phyloP scores from a whole-genome alignment of 345 rosid genomes.

The Heritiera littoralis region DNA sequence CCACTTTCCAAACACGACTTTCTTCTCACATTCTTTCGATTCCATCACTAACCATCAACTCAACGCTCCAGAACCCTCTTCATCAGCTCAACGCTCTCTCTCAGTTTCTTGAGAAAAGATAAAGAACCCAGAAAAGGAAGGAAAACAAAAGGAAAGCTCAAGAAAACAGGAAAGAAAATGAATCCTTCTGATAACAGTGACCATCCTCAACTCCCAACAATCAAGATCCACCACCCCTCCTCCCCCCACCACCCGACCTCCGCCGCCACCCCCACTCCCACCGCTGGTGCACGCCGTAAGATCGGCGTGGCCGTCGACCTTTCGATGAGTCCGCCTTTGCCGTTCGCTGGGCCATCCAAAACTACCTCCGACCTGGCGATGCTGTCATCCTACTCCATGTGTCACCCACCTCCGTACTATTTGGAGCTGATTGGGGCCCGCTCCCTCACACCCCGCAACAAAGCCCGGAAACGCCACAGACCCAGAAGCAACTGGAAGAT shows the following conservation, averaged over 20 bases:
- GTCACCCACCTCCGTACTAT: constrained; percentile 89
- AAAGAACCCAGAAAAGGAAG: no score
- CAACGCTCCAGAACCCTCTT: not conserved
- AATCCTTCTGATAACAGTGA: constrained; percentile 33
- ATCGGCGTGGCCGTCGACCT: constrained; percentile 94
- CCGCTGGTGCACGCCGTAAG: constrained; percentile 84
- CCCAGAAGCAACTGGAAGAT: constrained; percentile 52
- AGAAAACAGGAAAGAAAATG: not conserved
- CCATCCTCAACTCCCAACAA: constrained; percentile 66
- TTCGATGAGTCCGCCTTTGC: constrained; percentile 79
- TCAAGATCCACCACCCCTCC: constrained; percentile 70
- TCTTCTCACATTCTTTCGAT: no score
- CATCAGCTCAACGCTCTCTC: not conserved
- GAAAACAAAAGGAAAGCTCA: no score
- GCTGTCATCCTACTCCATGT: constrained; percentile 94
- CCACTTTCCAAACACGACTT: no score
- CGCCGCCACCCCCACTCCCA: constrained; percentile 49
- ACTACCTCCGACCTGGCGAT: constrained; percentile 93
- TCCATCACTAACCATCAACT: not conserved
- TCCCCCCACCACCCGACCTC: constrained; percentile 47
- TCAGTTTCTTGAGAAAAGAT: not conserved
- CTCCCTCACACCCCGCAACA: constrained; percentile 47
- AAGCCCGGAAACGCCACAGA: constrained; percentile 20
- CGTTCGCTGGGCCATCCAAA: constrained; percentile 82
- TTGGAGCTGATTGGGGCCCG: constrained; percentile 99